Conservation (phyloP, 768 basidiomycete species). For the Mycena galopus region DNA sequence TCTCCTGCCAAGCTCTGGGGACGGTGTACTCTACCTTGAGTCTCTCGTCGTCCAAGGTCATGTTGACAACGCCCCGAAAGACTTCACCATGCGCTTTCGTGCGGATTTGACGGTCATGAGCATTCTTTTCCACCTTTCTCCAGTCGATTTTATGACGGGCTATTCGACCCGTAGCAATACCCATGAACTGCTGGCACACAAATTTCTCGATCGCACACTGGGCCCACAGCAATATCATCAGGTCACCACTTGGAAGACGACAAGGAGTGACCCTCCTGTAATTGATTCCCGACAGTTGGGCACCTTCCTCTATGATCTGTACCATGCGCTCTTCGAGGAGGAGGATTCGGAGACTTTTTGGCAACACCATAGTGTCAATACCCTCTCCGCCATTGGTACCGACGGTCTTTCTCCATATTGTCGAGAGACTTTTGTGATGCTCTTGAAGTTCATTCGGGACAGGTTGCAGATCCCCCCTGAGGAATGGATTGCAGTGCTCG, state of each 20-base stretch:
- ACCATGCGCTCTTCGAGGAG: conserved; percentile 52
- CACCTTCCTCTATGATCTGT: conserved; percentile 54
- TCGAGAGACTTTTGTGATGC: conserved; percentile 54
- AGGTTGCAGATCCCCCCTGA: conserved; percentile 38
- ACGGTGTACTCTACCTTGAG: conserved; percentile 55
- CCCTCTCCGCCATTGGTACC: conserved; percentile 17
- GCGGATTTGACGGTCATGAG: conserved; percentile 57
- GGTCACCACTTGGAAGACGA: conserved; percentile 32
- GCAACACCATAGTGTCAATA: conserved; percentile 22
- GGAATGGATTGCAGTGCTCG: conserved; percentile 52
- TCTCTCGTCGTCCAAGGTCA: conserved; percentile 48
- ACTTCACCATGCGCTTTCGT: conserved; percentile 48
- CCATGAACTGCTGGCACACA: conserved; percentile 50
- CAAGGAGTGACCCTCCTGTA: conserved; percentile 31
- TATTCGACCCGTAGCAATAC: conserved; percentile 56
- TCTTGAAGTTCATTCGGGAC: conserved; percentile 48
- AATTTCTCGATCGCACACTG: background rate
- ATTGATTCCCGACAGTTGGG: conserved; percentile 48
- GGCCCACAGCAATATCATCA: conserved; percentile 21
- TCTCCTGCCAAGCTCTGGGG: conserved; percentile 47
- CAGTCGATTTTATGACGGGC: conserved; percentile 53
- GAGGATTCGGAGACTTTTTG: conserved; percentile 47
- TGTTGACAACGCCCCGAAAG: conserved; percentile 43
- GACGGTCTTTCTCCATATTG: conserved; percentile 50
- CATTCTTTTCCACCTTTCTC: conserved; percentile 58